These are phyloP conservation scores for Pythium myriotylum DNA, from an alignment of 352 stramenopile species.

Conservation along the genomic window DNA sequence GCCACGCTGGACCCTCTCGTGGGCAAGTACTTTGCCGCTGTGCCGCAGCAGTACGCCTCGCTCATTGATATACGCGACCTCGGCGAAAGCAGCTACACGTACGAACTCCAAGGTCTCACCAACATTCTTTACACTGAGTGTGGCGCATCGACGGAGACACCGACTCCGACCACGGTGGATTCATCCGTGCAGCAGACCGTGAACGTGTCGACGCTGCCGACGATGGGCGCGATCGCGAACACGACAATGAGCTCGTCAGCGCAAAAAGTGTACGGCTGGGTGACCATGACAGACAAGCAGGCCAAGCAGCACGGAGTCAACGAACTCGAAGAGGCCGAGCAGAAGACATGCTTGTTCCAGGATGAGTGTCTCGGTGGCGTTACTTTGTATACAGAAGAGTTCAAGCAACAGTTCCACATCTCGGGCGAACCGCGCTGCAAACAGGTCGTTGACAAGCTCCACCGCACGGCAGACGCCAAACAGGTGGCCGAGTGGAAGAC, in stretches of 20 bases:
- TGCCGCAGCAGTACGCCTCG: conserved; percentile 20
- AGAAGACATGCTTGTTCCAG: conserved; percentile 32
- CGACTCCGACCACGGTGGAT: neutral
- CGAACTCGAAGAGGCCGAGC: conserved; percentile 21
- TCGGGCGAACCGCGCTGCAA: conserved; percentile 25
- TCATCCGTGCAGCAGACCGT: too few relatives aligned
- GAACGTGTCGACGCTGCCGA: conserved; percentile 4
- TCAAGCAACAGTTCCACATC: conserved; percentile 26
- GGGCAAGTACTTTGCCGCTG: conserved; percentile 11
- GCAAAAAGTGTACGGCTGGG: conserved; percentile 3
- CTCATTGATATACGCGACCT: conserved; percentile 27
- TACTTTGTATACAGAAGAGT: conserved; percentile 21
- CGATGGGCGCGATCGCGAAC: conserved; percentile 16
- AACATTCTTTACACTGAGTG: conserved; percentile 25
- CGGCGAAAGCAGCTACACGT: conserved; percentile 36
- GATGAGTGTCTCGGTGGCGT: conserved; percentile 33
- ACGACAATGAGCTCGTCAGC: conserved; percentile 1
- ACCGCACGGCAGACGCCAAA: conserved; percentile 1
- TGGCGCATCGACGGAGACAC: neutral
- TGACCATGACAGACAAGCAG: conserved; percentile 13
- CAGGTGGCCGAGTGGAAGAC: conserved; percentile 22
- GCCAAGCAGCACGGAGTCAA: conserved; percentile 15
- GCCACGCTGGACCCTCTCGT: conserved; percentile 11
- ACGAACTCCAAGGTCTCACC: conserved; percentile 27
- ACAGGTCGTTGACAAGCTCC: conserved; percentile 21